These are phyloP conservation scores for Golubevia pallescens DNA, from an alignment of 1,284 basidiomycete species.

Conservation along the genomic window DNA sequence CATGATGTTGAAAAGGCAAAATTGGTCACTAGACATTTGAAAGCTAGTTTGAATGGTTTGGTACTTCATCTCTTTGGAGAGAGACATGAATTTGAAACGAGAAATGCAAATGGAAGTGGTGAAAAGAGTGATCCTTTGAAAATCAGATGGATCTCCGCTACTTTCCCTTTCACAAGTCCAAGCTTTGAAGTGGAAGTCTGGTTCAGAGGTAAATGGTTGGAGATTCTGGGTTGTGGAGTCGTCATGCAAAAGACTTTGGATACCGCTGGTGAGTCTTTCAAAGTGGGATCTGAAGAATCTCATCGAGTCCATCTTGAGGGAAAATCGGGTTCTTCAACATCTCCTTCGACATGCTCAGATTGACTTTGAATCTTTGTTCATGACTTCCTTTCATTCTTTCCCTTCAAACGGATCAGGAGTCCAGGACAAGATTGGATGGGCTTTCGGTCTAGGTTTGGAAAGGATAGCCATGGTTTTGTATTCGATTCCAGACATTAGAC, in stretches of 20 bases:
- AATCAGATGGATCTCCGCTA: slow-evolving; percentile 96
- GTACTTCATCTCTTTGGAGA: slow-evolving; percentile 78
- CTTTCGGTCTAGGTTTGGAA: slow-evolving; percentile 95
- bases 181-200: slow-evolving; percentile 98
- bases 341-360: neutral
- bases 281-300: slow-evolving; percentile 9
- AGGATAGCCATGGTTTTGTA: slow-evolving; percentile 98
- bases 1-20: slow-evolving; percentile 78
- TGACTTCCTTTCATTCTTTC: neutral
- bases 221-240: slow-evolving; percentile 93
- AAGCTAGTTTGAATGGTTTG: slow-evolving; percentile 87
- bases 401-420: slow-evolving; percentile 69
- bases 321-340: neutral
- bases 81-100: slow-evolving; percentile 62
- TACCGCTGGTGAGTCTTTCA: slow-evolving; percentile 74
- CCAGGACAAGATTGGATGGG: slow-evolving; percentile 88
- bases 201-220: slow-evolving; percentile 95
- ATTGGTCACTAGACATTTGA: slow-evolving; percentile 82
- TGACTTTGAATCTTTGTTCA: neutral
- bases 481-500: slow-evolving; percentile 95
- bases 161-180: slow-evolving; percentile 96
- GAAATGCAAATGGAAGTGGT: slow-evolving; percentile 60
- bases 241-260: slow-evolving; percentile 87
- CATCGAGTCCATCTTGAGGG: neutral
- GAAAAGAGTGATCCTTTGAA: slow-evolving; percentile 73